Base-by-base conservation (phyloP, 495 filamentous ascomycete genomes). In the Extremus antarcticus region DNA sequence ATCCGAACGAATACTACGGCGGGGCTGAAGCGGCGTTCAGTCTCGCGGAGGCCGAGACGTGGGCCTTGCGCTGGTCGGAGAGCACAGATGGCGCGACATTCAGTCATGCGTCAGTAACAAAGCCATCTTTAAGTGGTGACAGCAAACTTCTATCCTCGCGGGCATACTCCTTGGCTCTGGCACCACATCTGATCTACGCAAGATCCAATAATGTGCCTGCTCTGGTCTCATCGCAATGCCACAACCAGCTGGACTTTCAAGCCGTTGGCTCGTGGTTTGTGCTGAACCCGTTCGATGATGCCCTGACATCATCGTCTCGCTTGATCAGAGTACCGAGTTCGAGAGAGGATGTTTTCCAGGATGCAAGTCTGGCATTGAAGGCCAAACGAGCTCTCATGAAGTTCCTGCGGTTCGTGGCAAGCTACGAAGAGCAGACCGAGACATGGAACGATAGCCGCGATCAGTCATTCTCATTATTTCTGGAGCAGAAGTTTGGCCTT, bases 261-360 rank as follows among this genome's bases (percentile, higher is more conserved):
- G 89, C 92, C 3, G 85, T 97, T 7, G 94, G 94, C 25, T 91
- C 86, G 54, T 97, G 90, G 86, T 97, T 84, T 80, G 81, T 95
- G 35, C 83, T 84, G 65, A 39, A 43, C 50, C 17, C 48, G 23
- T 20, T n/a, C 35, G n/a, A 43, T 17, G 15, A 49, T 13, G 47
- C 20, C 20, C 38, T 58, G 54, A 55, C 23, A 17, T 10, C 23
- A 3, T 10, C 16, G 1, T 7, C 55, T 15, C 13, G 47, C 7
- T 39, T 56, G 9, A 48, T 73, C 38, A 80, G 81, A 20, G 82
- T 96, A 52, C 89, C 90, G 1, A 85, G 82, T 55, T 86, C 86
- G 43, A 79, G 90, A 32, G 90, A 96, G 69, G 90, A 95, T 70
- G 77, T 96, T 43, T 91, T 92, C 63, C 76, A 78, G 23, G 85